A percentile compares a stretch with the other conserved stretches of the same genome.
phyloP scores from a whole-genome alignment of 495 filamentous ascomycete genomes.

The Pyrenula aspistea region DNA sequence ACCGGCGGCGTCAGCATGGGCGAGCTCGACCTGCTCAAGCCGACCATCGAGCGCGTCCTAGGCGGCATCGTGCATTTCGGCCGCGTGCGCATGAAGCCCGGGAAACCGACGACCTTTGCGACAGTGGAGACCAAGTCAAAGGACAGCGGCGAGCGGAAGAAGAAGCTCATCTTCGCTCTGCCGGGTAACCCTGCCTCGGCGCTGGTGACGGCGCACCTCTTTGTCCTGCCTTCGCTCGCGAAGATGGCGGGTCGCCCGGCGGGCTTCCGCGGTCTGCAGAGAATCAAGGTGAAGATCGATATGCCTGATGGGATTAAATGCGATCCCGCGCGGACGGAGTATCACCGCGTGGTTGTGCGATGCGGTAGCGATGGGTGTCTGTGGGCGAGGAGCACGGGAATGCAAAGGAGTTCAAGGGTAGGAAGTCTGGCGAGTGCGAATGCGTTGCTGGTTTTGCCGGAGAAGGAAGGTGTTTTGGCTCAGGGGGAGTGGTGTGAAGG shows the following conservation, averaged over 20 bases:
- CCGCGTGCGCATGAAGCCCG: constrained; percentile 93
- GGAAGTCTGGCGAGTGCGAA: constrained; percentile 84
- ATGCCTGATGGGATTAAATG: constrained; percentile 48
- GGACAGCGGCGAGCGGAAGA: constrained; percentile 43
- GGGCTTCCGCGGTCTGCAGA: constrained; percentile 48
- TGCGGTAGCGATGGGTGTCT: constrained; percentile 49
- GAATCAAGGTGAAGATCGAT: constrained; percentile 54
- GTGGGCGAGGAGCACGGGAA: constrained; percentile 72
- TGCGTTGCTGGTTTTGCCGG: constrained; percentile 67
- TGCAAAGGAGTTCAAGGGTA: constrained; percentile 78
- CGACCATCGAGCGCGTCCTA: constrained; percentile 82
- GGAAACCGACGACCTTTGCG: constrained; percentile 94
- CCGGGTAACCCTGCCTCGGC: constrained; percentile 93
- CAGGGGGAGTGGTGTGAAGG: constrained; percentile 48
- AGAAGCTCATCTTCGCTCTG: constrained; percentile 74
- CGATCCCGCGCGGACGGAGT: constrained; percentile 71
- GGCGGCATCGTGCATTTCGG: constrained; percentile 96
- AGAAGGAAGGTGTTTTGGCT: constrained; percentile 29
- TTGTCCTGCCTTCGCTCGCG: constrained; percentile 81
- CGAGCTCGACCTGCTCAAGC: constrained; percentile 93
- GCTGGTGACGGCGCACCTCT: constrained; percentile 84
- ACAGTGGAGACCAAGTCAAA: constrained; percentile 53
- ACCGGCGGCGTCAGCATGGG: constrained; percentile 97
- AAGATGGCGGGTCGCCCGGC: constrained; percentile 36
- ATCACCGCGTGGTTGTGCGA: constrained; percentile 63